Evolutionary conservation across 257 asterid genomes (phyloP), one percentile per base, ranked within the genome.

Genomic region (Primulina eburnea): DNA sequence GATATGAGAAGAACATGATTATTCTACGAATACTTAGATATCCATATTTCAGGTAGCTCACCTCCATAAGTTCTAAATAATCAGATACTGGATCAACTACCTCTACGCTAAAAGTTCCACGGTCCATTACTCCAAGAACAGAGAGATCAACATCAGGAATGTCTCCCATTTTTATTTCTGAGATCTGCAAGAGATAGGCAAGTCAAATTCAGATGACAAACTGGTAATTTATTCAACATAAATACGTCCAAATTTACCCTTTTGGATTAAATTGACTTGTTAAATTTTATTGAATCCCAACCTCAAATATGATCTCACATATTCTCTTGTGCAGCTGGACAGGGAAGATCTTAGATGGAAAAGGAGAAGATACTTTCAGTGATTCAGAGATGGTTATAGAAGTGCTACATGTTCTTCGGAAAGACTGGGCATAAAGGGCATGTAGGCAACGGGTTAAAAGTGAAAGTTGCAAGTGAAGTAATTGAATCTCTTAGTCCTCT

Each of bases 41-140:
- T 9, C 43, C 68, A 26, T 24, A 35, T 55, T 38, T 77, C 63
- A 43, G 64, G 68, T 61, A 69, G 70, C 82, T 83, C 77, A 91
- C 97, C 96, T 94, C 97, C 96, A 94, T 80, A 70, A 94, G 85
- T 77, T 94, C 99, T 92, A 89, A 81, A 81, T 94, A 94, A 77
- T 94, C 99, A 59, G 90, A 81, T 32, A 91, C 96, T 24, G 99
- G 97, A 71, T 91, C 99, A 66, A 94, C 83, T 58, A 94, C 99
- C 76, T 91, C 99, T 16, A 89, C 95, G 32, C 77, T 71, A 76
- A 94, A 94, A 75, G 75, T 75, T 65, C 97, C 97, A 57, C 69
- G 83, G 52, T 79, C 82, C 60, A 87, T 81, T 32, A 73, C 78
- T 56, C 95, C 97, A 71, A 87, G 83, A 30, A 71, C 69, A 75